Conservation (phyloP, 208 protist species). For the Trypanosoma grayi region DNA sequence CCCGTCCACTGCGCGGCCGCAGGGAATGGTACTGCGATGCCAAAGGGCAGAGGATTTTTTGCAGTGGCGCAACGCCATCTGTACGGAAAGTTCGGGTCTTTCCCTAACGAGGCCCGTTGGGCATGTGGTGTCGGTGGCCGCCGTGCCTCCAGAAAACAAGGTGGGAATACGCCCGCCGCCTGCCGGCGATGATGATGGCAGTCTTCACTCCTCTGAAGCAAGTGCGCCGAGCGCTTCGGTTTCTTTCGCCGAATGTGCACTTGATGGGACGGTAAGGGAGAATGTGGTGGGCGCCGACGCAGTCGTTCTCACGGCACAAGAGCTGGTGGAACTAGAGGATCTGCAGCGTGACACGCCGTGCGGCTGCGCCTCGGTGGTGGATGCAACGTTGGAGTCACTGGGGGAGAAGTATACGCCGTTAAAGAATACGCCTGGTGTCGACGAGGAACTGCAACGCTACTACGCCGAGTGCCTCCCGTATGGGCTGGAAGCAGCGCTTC, state of each 20-base stretch:
- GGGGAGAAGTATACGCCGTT: slow-evolving; percentile 9
- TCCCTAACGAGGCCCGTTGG: background rate
- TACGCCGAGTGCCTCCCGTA: slow-evolving; percentile 18
- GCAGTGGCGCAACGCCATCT: slow-evolving; percentile 19
- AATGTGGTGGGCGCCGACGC: background rate
- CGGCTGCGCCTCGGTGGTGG: background rate
- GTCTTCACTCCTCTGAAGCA: background rate
- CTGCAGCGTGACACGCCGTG: slow-evolving; percentile 12
- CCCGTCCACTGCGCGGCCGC: background rate
- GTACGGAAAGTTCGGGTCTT: background rate
- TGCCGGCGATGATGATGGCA: background rate
- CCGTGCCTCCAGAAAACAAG: too few relatives aligned
- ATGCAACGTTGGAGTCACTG: slow-evolving; percentile 17
- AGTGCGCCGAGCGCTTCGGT: background rate
- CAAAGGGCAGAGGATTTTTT: slow-evolving; percentile 1
- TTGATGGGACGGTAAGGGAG: background rate
- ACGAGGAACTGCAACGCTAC: slow-evolving; percentile 9
- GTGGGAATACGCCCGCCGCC: background rate
- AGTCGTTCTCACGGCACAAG: background rate
- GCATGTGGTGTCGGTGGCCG: background rate
- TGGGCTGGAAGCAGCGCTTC: slow-evolving; percentile 12
- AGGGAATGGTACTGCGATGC: slow-evolving; percentile 4
- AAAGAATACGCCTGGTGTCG: slow-evolving; percentile 9
- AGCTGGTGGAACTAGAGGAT: slow-evolving; percentile 20
- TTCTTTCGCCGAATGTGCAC: background rate